These are phyloP conservation scores for Trametopsis cervina DNA, from an alignment of 768 basidiomycete genomes.

Conservation along the genomic window DNA sequence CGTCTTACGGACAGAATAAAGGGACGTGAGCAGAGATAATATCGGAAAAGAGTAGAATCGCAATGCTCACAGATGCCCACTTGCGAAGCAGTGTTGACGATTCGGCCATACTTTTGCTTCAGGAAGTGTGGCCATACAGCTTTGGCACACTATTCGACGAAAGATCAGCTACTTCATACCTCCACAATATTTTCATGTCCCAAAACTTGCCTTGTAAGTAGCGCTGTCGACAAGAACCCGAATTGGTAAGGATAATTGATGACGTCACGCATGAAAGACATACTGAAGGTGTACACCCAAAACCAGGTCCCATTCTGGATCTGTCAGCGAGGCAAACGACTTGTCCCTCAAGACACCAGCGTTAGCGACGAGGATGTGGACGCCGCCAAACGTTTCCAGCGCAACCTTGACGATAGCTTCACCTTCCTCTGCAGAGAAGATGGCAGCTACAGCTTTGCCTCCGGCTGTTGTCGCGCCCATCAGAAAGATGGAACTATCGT, in stretches of 20 bases:
- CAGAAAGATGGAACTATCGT: not conserved
- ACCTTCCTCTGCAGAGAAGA: constrained; percentile 89
- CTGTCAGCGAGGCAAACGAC: constrained; percentile 83
- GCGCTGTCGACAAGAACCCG: constrained; percentile 37
- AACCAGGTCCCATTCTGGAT: constrained; percentile 92
- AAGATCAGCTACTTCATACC: not conserved
- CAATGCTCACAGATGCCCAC: constrained; percentile 84
- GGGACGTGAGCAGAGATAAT: not conserved
- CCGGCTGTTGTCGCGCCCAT: constrained; percentile 47
- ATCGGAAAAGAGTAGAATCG: not conserved
- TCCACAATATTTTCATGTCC: not conserved
- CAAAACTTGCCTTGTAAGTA: constrained; percentile 68
- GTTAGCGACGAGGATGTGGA: constrained; percentile 87
- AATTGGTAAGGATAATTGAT: not conserved
- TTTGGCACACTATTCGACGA: constrained; percentile 71
- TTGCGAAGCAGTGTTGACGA: constrained; percentile 89
- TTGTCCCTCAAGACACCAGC: constrained; percentile 94
- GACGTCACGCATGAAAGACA: not conserved
- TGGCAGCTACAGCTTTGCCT: constrained; percentile 77
- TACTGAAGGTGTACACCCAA: constrained; percentile 76
- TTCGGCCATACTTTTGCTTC: constrained; percentile 93
- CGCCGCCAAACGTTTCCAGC: constrained; percentile 77
- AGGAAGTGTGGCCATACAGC: constrained; percentile 97
- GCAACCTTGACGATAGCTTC: constrained; percentile 85
- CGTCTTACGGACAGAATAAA: constrained; percentile 43